Base-by-base conservation (phyloP, 1,284 basidiomycete species). In the Sphagnurus paluster region DNA sequence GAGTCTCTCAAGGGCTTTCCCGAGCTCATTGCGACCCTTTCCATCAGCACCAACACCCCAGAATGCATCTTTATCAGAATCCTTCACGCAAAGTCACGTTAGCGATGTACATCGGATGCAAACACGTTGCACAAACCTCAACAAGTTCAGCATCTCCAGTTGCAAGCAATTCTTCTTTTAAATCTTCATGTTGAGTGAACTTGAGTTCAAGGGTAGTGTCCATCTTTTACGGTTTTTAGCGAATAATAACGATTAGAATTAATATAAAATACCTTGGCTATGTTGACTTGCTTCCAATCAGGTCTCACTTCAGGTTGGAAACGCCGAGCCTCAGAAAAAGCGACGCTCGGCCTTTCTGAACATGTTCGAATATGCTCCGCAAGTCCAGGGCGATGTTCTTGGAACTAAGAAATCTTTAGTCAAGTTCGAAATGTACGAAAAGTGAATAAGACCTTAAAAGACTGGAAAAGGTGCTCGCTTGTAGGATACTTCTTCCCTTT, bases 401-500 rank as follows among this genome's bases (percentile, higher is more conserved):
- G 68, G 51, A 85, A 85, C 80, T 85, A 49, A 2, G 2, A 48
- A 13, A 6, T n/a, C 20, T 35, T 17, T 14, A 28, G 9, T 5
- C 9, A 37, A 5, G 13, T n/a, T 17, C 4, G 3, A 20, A 8
- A 36, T 20, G 7, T 7, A 17, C 20, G 20, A 26, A 16, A 3
- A 37, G n/a, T 24, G 11, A 21, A 38, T 44, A 3, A 4, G n/a
- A 82, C 82, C 61, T 85, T 84, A 66, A 84, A 73, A 2, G 83
- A 79, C 53, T 84, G 83, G 56, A 84, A 84, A 7, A 85, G 69
- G 57, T 85, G 82, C 58, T 85, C 82, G 58, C 79, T 80, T 0
- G 83, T 85, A 2, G 83, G 81, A 56, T 83, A 85, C 46, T 60
- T 69, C 56, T 78, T 80, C 20, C 75, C 76, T 17, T 77, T 71